These are phyloP conservation scores for Pythium utonaiense DNA, from an alignment of 352 stramenopile species.

Conservation along the genomic window DNA sequence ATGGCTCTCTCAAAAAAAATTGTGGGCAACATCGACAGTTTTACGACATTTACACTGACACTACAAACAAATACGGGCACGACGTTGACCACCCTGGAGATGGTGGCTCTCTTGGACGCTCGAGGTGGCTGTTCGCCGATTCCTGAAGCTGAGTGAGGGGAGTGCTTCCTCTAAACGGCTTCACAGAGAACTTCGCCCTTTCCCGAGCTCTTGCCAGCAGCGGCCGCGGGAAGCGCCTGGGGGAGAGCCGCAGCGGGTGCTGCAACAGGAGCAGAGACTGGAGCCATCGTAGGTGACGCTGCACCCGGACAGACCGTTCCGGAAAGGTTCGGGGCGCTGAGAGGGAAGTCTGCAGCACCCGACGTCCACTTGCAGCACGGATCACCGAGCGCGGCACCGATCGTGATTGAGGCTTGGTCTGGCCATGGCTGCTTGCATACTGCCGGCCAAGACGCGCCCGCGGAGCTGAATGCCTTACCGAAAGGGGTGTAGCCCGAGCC, in stretches of 20 bases:
- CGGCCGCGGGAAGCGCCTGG: background rate
- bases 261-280: background rate
- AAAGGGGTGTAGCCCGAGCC: slow-evolving; percentile 5
- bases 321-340: background rate
- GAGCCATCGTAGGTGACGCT: background rate
- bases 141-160: too few relatives aligned
- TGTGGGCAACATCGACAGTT: too few relatives aligned
- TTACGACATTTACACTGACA: too few relatives aligned
- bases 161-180: too few relatives aligned
- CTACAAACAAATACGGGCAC: too few relatives aligned
- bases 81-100: too few relatives aligned
- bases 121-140: too few relatives aligned
- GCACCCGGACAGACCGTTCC: background rate
- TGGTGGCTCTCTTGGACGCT: too few relatives aligned
- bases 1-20: too few relatives aligned
- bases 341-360: background rate
- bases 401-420: background rate
- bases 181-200: too few relatives aligned
- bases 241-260: background rate
- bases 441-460: slow-evolving; percentile 3
- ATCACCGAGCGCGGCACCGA: slow-evolving; percentile 12
- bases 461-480: slow-evolving; percentile 4
- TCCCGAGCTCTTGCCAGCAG: background rate
- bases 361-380: slow-evolving; percentile 16
- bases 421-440: slow-evolving; percentile 15